Percentiles rank a stretch among this genome's conserved stretches.
Conservation (phyloP, 352 stramenopile genomes). For the Thalassiosira livingstoniorum region DNA sequence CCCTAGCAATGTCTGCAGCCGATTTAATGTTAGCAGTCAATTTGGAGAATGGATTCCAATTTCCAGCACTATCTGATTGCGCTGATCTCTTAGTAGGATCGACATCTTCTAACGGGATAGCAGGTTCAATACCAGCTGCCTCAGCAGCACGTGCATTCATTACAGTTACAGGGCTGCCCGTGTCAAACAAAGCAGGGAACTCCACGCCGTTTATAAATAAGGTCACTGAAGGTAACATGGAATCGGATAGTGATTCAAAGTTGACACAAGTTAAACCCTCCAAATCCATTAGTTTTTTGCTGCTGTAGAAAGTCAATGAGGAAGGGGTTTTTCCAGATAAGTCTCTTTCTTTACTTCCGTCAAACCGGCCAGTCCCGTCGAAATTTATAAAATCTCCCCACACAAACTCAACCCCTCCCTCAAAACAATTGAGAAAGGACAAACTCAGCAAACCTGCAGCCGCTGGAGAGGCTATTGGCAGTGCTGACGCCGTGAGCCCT, state of each 20-base stretch:
- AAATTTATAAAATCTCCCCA: too few relatives aligned
- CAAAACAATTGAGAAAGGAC: conserved; percentile 79
- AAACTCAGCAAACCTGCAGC: conserved; percentile 71
- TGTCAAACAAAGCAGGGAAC: conserved; percentile 79
- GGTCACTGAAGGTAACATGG: conserved; percentile 66
- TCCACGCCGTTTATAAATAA: conserved; percentile 71
- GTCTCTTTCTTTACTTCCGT: too few relatives aligned
- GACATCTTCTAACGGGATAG: conserved; percentile 30
- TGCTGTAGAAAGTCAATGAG: conserved; percentile 74
- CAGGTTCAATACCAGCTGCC: conserved; percentile 62
- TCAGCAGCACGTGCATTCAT: conserved; percentile 72
- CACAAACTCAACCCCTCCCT: conserved; percentile 74
- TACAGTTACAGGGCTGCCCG: conserved; percentile 75
- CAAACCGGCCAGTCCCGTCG: too few relatives aligned
- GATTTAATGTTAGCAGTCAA: conserved; percentile 65
- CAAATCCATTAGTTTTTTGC: conserved; percentile 38
- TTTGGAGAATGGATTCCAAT: conserved; percentile 73
- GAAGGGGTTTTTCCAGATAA: conserved; percentile 11
- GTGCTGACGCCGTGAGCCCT: conserved; percentile 73
- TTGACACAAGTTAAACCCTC: conserved; percentile 48
- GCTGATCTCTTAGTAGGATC: conserved; percentile 17
- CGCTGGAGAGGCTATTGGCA: conserved; percentile 71
- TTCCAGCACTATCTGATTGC: background rate
- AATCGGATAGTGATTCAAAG: conserved; percentile 64
- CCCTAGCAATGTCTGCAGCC: conserved; percentile 61